Conservation (phyloP, 1,284 basidiomycete genomes). For the Cryptococcus maquisensis region DNA sequence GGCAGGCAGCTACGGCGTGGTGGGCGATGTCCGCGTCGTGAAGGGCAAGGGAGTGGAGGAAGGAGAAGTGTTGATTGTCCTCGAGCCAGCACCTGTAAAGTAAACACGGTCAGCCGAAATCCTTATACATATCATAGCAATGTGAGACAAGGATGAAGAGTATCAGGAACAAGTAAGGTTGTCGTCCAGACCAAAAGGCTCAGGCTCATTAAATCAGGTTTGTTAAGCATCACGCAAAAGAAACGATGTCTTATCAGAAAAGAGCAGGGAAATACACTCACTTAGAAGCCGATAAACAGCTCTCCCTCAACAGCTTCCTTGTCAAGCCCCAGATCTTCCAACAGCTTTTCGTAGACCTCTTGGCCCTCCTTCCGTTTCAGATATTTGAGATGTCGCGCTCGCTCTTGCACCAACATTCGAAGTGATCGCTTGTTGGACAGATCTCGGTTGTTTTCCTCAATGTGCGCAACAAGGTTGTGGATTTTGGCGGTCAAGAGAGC, state of each 20-base stretch:
- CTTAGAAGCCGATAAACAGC: slow-evolving; percentile 48
- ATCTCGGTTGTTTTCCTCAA: slow-evolving; percentile 67
- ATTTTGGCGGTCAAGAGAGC: slow-evolving; percentile 83
- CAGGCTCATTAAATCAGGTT: slow-evolving; percentile 51
- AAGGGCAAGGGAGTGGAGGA: slow-evolving; percentile 87
- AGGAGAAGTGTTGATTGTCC: slow-evolving; percentile 67
- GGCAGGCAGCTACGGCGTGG: slow-evolving; percentile 62
- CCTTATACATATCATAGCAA: neutral
- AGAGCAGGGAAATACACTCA: neutral
- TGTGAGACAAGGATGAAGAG: neutral
- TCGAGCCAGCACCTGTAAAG: slow-evolving; percentile 21
- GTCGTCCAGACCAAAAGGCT: slow-evolving; percentile 25
- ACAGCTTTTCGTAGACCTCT: slow-evolving; percentile 64
- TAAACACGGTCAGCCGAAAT: neutral
- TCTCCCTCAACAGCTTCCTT: slow-evolving; percentile 82
- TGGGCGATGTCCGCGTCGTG: slow-evolving; percentile 66
- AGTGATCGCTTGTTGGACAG: slow-evolving; percentile 71
- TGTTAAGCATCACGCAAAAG: slow-evolving; percentile 38
- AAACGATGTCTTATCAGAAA: neutral
- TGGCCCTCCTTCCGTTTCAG: slow-evolving; percentile 62
- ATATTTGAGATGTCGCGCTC: slow-evolving; percentile 80
- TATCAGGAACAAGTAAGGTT: slow-evolving; percentile 13
- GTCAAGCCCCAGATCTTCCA: slow-evolving; percentile 73
- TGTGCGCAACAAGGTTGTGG: slow-evolving; percentile 72
- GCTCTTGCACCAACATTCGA: slow-evolving; percentile 69